phyloP scores from a whole-genome alignment of 2,329 filamentous ascomycete genomes.

The Phaeosphaeria sp. region DNA sequence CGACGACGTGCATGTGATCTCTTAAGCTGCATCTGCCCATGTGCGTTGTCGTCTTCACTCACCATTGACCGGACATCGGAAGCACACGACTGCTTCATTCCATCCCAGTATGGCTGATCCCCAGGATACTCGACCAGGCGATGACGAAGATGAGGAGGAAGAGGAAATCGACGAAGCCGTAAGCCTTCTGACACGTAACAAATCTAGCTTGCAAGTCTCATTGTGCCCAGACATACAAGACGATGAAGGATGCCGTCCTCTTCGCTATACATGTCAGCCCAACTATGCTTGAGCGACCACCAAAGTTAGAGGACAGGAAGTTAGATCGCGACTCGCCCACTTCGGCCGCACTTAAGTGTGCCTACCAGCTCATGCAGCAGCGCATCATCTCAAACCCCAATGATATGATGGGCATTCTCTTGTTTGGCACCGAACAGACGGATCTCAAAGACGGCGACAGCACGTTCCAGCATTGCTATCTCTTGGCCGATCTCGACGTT shows the following conservation, averaged over 20 bases:
- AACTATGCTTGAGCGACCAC: conserved; percentile 79
- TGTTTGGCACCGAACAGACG: conserved; percentile 88
- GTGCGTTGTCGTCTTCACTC: background rate
- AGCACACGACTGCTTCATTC: background rate
- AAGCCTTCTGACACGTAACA: conserved; percentile 23
- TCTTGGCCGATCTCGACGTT: conserved; percentile 86
- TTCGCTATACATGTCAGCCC: conserved; percentile 91
- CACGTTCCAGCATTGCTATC: conserved; percentile 87
- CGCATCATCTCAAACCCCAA: conserved; percentile 96
- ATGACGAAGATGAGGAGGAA: conserved; percentile 71
- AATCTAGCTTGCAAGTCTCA: conserved; percentile 16
- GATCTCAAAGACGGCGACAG: conserved; percentile 55
- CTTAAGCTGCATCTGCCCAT: too few relatives aligned
- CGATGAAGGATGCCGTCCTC: conserved; percentile 95
- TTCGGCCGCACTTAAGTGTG: conserved; percentile 87
- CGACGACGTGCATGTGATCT: background rate
- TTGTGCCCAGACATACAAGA: conserved; percentile 72
- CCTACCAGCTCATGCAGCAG: conserved; percentile 95
- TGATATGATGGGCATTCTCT: conserved; percentile 94
- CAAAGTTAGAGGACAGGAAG: conserved; percentile 69
- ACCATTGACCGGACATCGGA: background rate
- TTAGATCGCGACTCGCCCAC: conserved; percentile 78
- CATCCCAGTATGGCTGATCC: conserved; percentile 36
- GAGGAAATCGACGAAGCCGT: conserved; percentile 73
- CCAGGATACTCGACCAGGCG: conserved; percentile 39